Base-by-base conservation (phyloP, 2,329 filamentous ascomycete genomes). In the Microcera coccophila region DNA sequence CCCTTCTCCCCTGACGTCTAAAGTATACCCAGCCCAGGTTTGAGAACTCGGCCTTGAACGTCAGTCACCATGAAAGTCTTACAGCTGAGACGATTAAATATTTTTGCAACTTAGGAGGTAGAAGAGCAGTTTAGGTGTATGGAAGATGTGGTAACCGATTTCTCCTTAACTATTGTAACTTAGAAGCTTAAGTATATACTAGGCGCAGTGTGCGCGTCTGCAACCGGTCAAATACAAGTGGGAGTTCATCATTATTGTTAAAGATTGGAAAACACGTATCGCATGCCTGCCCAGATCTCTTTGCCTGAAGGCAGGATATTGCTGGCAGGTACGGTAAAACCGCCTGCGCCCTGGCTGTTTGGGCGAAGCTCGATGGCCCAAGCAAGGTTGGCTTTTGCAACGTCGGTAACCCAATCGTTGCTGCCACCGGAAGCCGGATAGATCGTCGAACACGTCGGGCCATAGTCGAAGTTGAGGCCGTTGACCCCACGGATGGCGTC, bases 401-500 rank as follows among this genome's bases (percentile, higher is more conserved):
- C 63, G 36, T 72, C 72, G 16, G 58, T 57, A 35, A 66, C 65
- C 44, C 71, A 75, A 57, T 77, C 74, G 17, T 71, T 67, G 35
- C 65, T 70, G 41, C 58, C 66, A 17, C 71, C 72, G 1, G 67
- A 64, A 0, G 78, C 75, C 49, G 76, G 70, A 62, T 84, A 84
- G 50, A 84, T 79, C 21, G 78, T 82, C 32, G 63, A 64, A 62
- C 81, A 84, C 48, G 79, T 75, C 2, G 78, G 73, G 0, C 76
- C 74, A 35, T 73, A 67, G 12, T 58, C 39, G 52, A 69, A 74
- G 3, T 42, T 41, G 9, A 61, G 60, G 17, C 70, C 70, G 41
- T 72, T 63, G 14, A 71, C 62, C 1, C 56, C 53, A 17, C 54
- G 63, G 54, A 84, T 76, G 17, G 78, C 79, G 2, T 69, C 65